phyloP scores from a whole-genome alignment of 768 basidiomycete genomes.

The Ramaria rubella region DNA sequence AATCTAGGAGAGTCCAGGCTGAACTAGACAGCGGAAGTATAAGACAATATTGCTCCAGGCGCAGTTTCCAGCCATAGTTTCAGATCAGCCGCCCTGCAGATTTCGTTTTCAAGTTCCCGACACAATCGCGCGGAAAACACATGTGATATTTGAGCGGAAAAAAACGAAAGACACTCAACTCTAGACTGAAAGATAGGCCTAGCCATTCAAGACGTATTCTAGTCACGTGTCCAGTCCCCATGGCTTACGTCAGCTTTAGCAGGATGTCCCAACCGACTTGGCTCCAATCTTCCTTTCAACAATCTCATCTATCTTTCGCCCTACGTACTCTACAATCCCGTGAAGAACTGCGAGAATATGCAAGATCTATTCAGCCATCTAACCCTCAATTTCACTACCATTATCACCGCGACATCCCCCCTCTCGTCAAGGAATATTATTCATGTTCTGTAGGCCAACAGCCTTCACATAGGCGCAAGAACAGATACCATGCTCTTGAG shows the following conservation, averaged over 20 bases:
- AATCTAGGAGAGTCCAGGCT: not conserved
- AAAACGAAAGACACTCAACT: too few species aligned
- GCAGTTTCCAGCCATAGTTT: too few species aligned
- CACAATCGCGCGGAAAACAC: not conserved
- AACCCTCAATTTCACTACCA: slow-evolving; percentile 13
- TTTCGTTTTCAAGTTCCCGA: not conserved
- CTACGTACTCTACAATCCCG: not conserved
- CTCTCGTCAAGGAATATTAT: slow-evolving; percentile 40
- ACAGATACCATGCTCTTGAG: slow-evolving; percentile 40
- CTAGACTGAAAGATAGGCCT: too few species aligned
- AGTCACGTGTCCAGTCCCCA: too few species aligned
- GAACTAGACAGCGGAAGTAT: not conserved
- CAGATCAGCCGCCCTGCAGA: not conserved
- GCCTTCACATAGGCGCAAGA: not conserved
- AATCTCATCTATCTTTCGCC: not conserved
- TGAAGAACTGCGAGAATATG: slow-evolving; percentile 1
- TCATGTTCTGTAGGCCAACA: slow-evolving; percentile 15
- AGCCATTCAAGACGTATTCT: too few species aligned
- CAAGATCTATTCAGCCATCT: slow-evolving; percentile 15
- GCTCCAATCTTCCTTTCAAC: slow-evolving; percentile 1
- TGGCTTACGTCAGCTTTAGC: too few species aligned
- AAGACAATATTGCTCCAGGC: too few species aligned
- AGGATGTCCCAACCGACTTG: slow-evolving; percentile 8
- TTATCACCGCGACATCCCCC: slow-evolving; percentile 4
- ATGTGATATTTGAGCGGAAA: not conserved